phyloP scores from a whole-genome alignment of 805 yeast species.

The Wickerhamomyces alni region DNA sequence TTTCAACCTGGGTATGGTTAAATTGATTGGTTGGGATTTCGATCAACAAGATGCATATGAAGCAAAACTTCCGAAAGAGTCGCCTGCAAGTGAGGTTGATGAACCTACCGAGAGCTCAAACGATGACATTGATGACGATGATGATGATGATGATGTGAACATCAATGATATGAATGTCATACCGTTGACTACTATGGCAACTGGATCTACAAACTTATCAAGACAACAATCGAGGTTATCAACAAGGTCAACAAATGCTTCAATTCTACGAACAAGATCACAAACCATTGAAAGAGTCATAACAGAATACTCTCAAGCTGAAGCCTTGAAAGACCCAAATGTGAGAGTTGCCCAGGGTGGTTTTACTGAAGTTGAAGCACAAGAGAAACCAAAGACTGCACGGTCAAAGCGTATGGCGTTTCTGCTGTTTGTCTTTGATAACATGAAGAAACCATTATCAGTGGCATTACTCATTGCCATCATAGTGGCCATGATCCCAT shows the following conservation, averaged over 20 bases:
- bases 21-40: constrained; percentile 65
- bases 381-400: constrained; percentile 1
- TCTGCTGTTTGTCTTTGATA: constrained; percentile 35
- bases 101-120: not conserved
- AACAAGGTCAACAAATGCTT: not conserved
- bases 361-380: constrained; percentile 15
- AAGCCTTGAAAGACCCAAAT: constrained; percentile 9
- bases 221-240: not conserved
- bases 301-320: constrained; percentile 33
- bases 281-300: constrained; percentile 42
- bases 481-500: constrained; percentile 77
- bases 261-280: constrained; percentile 22
- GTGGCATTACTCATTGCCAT: constrained; percentile 61
- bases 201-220: not conserved
- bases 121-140: not conserved
- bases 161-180: not conserved
- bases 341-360: constrained; percentile 12
- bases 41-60: constrained; percentile 22
- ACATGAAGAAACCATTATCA: constrained; percentile 69
- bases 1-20: constrained; percentile 69
- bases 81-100: not conserved
- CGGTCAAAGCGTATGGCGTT: constrained; percentile 1
- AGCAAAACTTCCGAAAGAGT: not conserved
- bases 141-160: not conserved
- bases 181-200: not conserved